Conservation (phyloP, 2,329 filamentous ascomycete species). For the Amauroascus verrucosus region DNA sequence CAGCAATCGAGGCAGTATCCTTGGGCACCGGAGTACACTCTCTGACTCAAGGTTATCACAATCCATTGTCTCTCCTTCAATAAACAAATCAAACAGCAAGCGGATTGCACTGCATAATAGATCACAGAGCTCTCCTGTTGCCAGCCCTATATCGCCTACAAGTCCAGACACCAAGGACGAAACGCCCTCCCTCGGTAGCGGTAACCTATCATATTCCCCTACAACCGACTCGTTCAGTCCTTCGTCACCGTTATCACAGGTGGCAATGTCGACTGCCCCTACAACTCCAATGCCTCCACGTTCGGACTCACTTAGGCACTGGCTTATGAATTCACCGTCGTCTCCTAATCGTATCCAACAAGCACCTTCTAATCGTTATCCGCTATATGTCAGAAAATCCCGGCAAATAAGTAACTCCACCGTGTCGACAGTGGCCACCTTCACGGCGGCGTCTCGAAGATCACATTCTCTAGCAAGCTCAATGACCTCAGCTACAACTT, state of each 20-base stretch:
- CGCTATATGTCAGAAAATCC: slow-evolving; percentile 8
- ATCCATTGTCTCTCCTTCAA: slow-evolving; percentile 2
- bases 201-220: not conserved
- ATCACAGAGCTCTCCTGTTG: not conserved
- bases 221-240: not conserved
- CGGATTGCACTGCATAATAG: not conserved
- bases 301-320: slow-evolving; percentile 7
- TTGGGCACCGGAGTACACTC: slow-evolving; percentile 2
- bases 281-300: slow-evolving; percentile 1
- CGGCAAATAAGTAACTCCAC: slow-evolving; percentile 32
- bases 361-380: not conserved
- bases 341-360: not conserved
- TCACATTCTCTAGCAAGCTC: slow-evolving; percentile 26
- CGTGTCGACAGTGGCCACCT: slow-evolving; percentile 23
- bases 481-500: slow-evolving; percentile 17
- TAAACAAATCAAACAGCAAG: slow-evolving; percentile 5
- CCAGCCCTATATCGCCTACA: not conserved
- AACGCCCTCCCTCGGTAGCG: not conserved
- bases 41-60: slow-evolving; percentile 9
- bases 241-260: not conserved
- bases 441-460: slow-evolving; percentile 16
- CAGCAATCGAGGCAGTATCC: not conserved
- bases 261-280: not conserved
- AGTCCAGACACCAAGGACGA: not conserved
- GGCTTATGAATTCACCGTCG: not conserved